Conservation (phyloP, 768 basidiomycete species). For the Collybia sp. region DNA sequence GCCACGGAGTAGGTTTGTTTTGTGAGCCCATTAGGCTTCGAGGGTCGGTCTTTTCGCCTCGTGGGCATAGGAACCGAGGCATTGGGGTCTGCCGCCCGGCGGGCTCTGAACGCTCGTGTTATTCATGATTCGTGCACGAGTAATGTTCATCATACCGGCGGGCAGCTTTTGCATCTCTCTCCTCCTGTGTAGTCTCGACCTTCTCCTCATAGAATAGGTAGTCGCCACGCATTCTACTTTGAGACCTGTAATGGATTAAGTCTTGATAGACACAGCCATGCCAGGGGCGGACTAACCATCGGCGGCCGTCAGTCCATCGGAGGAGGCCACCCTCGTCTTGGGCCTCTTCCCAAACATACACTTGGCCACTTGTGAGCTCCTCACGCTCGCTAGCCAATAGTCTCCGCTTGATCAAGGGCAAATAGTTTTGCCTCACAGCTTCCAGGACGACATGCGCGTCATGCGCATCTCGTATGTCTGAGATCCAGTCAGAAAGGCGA, state of each 20-base stretch:
- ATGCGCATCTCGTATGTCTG: slow-evolving; percentile 76
- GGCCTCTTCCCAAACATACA: slow-evolving; percentile 86
- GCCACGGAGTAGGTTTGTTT: slow-evolving; percentile 84
- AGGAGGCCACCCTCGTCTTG: slow-evolving; percentile 67
- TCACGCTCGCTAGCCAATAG: slow-evolving; percentile 69
- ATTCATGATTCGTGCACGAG: slow-evolving; percentile 1
- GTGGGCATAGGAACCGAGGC: slow-evolving; percentile 54
- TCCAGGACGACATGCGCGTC: slow-evolving; percentile 76
- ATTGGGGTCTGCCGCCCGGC: slow-evolving; percentile 56
- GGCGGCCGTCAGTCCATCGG: slow-evolving; percentile 78
- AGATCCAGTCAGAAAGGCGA: background rate
- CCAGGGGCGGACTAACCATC: slow-evolving; percentile 45
- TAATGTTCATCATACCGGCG: slow-evolving; percentile 44
- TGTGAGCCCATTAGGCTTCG: slow-evolving; percentile 76
- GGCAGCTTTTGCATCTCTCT: slow-evolving; percentile 76
- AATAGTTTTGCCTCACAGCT: slow-evolving; percentile 64
- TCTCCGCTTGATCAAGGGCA: slow-evolving; percentile 69
- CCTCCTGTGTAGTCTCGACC: slow-evolving; percentile 75
- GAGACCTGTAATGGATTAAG: slow-evolving; percentile 48
- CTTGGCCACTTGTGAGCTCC: slow-evolving; percentile 64
- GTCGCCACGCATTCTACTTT: slow-evolving; percentile 80
- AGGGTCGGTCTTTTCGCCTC: slow-evolving; percentile 71
- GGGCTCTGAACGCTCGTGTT: slow-evolving; percentile 35
- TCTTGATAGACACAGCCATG: slow-evolving; percentile 1
- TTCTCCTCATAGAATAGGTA: slow-evolving; percentile 85